These are phyloP conservation scores for Candida sakaeoensis DNA, from an alignment of 805 yeast genomes.

Conservation along the genomic window DNA sequence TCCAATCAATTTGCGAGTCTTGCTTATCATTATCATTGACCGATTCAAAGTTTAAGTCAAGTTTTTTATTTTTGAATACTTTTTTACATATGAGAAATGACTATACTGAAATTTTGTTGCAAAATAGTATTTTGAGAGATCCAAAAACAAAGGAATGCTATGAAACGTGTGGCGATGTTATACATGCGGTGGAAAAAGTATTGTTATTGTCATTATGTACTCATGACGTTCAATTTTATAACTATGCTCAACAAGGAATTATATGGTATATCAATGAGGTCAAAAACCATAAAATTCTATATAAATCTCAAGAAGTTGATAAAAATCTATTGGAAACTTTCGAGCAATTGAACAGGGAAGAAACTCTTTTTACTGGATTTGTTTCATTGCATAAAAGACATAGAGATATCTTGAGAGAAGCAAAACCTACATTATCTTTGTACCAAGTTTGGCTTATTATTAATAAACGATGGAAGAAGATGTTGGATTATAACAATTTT, in stretches of 20 bases:
- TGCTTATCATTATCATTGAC: slow-evolving; percentile 30
- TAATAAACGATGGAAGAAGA: slow-evolving; percentile 46
- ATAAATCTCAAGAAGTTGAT: slow-evolving; percentile 10
- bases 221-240: slow-evolving; percentile 41
- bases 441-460: slow-evolving; percentile 42
- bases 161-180: slow-evolving; percentile 14
- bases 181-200: slow-evolving; percentile 33
- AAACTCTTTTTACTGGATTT: slow-evolving; percentile 59
- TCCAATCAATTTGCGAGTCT: slow-evolving; percentile 33
- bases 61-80: slow-evolving; percentile 31
- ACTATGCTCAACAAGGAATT: slow-evolving; percentile 36
- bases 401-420: slow-evolving; percentile 32
- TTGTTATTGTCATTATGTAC: slow-evolving; percentile 39
- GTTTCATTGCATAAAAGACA: slow-evolving; percentile 71
- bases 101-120: slow-evolving; percentile 11
- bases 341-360: slow-evolving; percentile 46
- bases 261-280: slow-evolving; percentile 24
- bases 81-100: slow-evolving; percentile 26
- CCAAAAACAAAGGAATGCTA: slow-evolving; percentile 8
- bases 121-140: slow-evolving; percentile 14
- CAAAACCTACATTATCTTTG: slow-evolving; percentile 26
- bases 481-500: slow-evolving; percentile 19
- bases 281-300: slow-evolving; percentile 6
- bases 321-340: slow-evolving; percentile 27
- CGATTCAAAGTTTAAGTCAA: slow-evolving; percentile 33